Conservation (phyloP, 495 filamentous ascomycete genomes). For the Neurospora hispaniola region DNA sequence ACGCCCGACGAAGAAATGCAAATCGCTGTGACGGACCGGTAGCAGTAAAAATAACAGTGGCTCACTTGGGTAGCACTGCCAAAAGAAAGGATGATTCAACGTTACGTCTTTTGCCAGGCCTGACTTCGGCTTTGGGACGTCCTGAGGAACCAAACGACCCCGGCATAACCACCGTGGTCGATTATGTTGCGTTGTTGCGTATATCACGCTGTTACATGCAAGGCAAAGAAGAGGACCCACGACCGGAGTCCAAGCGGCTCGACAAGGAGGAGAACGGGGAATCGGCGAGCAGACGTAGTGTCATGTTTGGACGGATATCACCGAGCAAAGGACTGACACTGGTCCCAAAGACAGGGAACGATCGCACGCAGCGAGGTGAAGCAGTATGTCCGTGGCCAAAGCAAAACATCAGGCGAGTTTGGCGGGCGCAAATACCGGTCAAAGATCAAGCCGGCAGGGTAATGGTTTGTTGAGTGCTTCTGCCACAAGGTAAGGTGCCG, state of each 20-base stretch:
- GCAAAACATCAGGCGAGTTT: slow-evolving; percentile 36
- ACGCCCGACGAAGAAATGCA: background rate
- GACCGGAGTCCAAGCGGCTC: background rate
- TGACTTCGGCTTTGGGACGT: slow-evolving; percentile 2
- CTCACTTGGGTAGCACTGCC: background rate
- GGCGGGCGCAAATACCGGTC: slow-evolving; percentile 36
- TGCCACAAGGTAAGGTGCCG: slow-evolving; percentile 33
- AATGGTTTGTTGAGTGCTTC: slow-evolving; percentile 33
- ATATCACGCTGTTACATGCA: background rate
- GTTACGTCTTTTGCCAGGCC: slow-evolving; percentile 1
- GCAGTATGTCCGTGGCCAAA: slow-evolving; percentile 27
- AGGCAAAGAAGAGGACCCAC: background rate
- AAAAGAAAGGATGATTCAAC: background rate
- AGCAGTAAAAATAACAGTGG: background rate
- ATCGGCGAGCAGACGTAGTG: background rate
- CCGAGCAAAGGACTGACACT: slow-evolving; percentile 6
- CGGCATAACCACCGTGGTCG: background rate
- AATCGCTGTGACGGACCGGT: background rate
- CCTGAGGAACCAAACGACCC: slow-evolving; percentile 2
- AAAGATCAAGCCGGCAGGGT: slow-evolving; percentile 30
- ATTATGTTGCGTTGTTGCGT: background rate
- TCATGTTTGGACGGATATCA: background rate
- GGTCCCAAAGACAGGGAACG: slow-evolving; percentile 27
- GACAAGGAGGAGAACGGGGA: background rate
- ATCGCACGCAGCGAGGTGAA: slow-evolving; percentile 35